phyloP scores from a whole-genome alignment of 495 filamentous ascomycete species.

The Aspergillus indologenus region DNA sequence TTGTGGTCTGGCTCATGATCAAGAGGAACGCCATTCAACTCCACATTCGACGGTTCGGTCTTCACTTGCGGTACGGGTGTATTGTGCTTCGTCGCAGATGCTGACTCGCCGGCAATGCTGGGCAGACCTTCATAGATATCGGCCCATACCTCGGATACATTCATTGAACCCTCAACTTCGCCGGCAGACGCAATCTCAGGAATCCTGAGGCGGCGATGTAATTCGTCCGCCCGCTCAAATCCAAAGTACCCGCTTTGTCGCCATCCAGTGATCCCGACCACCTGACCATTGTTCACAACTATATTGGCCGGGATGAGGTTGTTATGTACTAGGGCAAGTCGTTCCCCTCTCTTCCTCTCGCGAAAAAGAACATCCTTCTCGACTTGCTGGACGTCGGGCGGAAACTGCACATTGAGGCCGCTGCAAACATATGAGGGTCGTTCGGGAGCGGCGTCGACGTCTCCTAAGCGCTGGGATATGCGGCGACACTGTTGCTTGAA shows the following conservation, averaged over 20 bases:
- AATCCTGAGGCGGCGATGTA: conserved; percentile 35
- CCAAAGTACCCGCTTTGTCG: conserved; percentile 45
- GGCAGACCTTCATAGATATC: conserved; percentile 35
- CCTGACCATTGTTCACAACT: conserved; percentile 34
- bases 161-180: conserved; percentile 6
- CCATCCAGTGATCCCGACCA: conserved; percentile 43
- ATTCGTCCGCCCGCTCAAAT: conserved; percentile 28
- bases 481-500: conserved; percentile 40
- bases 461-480: conserved; percentile 29
- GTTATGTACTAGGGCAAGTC: conserved; percentile 36
- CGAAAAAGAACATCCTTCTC: conserved; percentile 38
- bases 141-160: conserved; percentile 25
- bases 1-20: conserved; percentile 29
- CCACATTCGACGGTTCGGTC: conserved; percentile 31
- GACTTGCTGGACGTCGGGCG: conserved; percentile 20
- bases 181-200: conserved; percentile 16
- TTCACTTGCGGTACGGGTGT: conserved; percentile 32
- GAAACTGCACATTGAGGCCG: conserved; percentile 34
- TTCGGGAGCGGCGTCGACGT: conserved; percentile 23
- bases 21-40: conserved; percentile 31
- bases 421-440: conserved; percentile 39
- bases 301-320: conserved; percentile 39
- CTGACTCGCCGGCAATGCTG: conserved; percentile 10
- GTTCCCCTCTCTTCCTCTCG: conserved; percentile 24
- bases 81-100: conserved; percentile 17